Evolutionary conservation across 805 yeast species (phyloP).

Genomic region (Wickerhamiella australiensis): DNA sequence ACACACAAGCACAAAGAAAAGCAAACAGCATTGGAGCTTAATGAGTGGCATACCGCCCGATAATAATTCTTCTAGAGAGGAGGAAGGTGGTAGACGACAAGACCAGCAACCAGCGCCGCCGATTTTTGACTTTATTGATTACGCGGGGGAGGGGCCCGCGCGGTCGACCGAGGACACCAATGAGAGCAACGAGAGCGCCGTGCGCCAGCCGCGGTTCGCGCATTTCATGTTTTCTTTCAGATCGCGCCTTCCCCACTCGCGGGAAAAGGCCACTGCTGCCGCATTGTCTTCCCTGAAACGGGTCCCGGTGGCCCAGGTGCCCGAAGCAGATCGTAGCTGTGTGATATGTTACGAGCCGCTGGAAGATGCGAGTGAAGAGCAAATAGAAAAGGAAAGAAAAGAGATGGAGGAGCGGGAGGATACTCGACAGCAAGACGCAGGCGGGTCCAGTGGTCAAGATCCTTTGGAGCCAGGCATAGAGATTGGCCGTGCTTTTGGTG

Average conservation of each 20-base stretch:
- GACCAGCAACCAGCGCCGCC: neutral
- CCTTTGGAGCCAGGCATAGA: no score
- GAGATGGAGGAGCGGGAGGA: neutral
- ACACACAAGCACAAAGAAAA: no score
- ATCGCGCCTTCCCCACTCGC: neutral
- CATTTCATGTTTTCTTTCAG: conserved; percentile 3
- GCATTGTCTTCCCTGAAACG: conserved; percentile 7
- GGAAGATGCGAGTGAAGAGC: conserved; percentile 5
- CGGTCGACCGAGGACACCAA: neutral
- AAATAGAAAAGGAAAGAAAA: neutral
- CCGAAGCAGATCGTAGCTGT: conserved; percentile 16
- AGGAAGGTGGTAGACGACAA: neutral
- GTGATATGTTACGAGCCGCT: conserved; percentile 20
- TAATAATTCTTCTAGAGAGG: neutral
- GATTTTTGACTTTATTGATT: neutral
- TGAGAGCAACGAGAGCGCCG: neutral
- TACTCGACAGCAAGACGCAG: no score
- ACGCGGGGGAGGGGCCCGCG: neutral
- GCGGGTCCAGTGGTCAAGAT: no score
- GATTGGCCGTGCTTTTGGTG: no score
- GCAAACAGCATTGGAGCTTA: no score
- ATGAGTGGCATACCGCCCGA: conserved; percentile 9
- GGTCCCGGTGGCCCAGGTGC: conserved; percentile 10
- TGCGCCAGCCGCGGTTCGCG: conserved; percentile 3
- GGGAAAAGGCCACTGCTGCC: conserved; percentile 4